phyloP scores from a whole-genome alignment of 192 early-diverging fungal genomes.

The Chytriomyces hyalinus region DNA sequence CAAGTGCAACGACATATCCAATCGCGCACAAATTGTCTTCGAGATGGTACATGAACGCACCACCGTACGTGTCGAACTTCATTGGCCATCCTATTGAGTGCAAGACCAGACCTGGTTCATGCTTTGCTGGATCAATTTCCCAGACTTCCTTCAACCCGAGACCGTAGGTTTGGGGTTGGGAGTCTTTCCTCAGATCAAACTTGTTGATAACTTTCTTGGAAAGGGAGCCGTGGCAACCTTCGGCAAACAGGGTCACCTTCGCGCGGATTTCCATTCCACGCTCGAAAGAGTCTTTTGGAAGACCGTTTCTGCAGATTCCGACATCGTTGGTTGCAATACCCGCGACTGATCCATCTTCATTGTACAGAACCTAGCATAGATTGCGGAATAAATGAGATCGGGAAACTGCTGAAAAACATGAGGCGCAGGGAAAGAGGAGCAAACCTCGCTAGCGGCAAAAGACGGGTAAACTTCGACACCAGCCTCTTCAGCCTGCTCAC shows the following conservation, averaged over 20 bases:
- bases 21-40: conserved; percentile 85
- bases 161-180: conserved; percentile 90
- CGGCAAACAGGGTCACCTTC: conserved; percentile 93
- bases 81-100: conserved; percentile 94
- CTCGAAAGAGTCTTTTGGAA: conserved; percentile 89
- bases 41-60: conserved; percentile 93
- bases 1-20: conserved; percentile 89
- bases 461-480: conserved; percentile 94
- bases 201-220: conserved; percentile 88
- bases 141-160: conserved; percentile 97
- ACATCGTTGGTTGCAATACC: conserved; percentile 96
- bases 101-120: conserved; percentile 77
- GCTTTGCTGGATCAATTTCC: conserved; percentile 88
- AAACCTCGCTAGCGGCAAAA: conserved; percentile 87
- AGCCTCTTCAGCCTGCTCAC: conserved; percentile 93
- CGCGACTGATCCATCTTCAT: conserved; percentile 87
- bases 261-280: conserved; percentile 94
- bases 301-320: conserved; percentile 85
- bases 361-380: conserved; percentile 73
- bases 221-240: conserved; percentile 96
- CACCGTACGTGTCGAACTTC: conserved; percentile 89
- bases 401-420: neutral
- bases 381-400: neutral
- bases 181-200: conserved; percentile 87
- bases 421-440: neutral